Base-by-base conservation (phyloP, 176 grass and related monocot species). In the Puccinellia tenuiflora region DNA sequence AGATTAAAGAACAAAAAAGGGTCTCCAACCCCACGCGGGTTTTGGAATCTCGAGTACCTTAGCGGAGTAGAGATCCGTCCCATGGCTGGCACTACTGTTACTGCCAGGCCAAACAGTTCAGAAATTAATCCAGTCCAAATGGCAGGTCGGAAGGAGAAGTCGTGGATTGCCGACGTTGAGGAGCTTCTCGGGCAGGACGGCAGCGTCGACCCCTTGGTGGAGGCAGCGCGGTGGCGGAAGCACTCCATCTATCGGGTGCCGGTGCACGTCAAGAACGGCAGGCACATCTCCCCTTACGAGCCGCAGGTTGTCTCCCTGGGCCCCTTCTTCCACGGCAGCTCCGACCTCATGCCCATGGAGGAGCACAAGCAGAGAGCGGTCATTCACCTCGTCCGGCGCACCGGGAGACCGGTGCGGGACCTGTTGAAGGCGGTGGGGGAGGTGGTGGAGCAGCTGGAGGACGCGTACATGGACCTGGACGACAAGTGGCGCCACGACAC, bases 301-400 rank as follows among this genome's bases (percentile, higher is more conserved):
- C 94, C 94, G 4, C 94, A 92, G 81, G 73, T 90, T 3, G 92
- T 92, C 15, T 94, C 94, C 9, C 86, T 94, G 10, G 92, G 94
- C 2, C 92, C 94, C 0, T 97, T 94, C 87, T 89, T 94, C 85
- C 83, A 94, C n/a, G 76, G 89, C 13, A 75, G 92, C 11, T 17
- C 70, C 3, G 48, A 89, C 1, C 76, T 94, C 12, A 14, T 3
- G 18, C 80, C 94, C 15, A 97, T 92, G 94, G 92, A 97, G 17
- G 53, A 86, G 50, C 90, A 94, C 88, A 97, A 97, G 84, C 92
- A 43, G 29, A 73, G 81, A 2, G 53, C 90, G 3, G 82, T 97
- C 17, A 74, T 97, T 17, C 94, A 94, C 77, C 88, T 97, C 80
- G 80, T 97, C 79, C 89, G 87, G 38, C 83, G 92, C 10, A 20